A percentile compares a stretch with the other conserved stretches of the same genome.
Conservation (phyloP, 73 alveolate species). For the Diophrys appendiculata region DNA sequence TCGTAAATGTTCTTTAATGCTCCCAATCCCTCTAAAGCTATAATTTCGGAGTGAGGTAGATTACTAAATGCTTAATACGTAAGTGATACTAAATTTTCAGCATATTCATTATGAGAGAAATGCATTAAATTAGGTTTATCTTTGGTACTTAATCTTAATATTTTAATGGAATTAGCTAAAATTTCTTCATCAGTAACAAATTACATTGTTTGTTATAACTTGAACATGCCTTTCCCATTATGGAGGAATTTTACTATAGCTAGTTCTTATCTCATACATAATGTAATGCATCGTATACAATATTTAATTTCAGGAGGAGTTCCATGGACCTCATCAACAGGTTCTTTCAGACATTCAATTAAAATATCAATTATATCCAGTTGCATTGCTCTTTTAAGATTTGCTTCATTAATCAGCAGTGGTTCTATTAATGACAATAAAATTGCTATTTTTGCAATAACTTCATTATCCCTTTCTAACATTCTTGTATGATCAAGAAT, state of each 20-base stretch:
- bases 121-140: not conserved
- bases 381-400: slow-evolving; percentile 36
- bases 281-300: slow-evolving; percentile 36
- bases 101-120: not conserved
- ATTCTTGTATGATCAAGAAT: slow-evolving; percentile 28
- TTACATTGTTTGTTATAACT: not conserved
- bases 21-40: not conserved
- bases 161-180: slow-evolving; percentile 41
- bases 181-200: slow-evolving; percentile 51
- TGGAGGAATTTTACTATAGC: not conserved
- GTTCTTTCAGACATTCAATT: not conserved
- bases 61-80: not conserved
- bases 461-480: slow-evolving; percentile 39
- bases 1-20: not conserved
- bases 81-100: not conserved
- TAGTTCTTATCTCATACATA: slow-evolving; percentile 28
- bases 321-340: not conserved
- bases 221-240: not conserved
- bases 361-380: not conserved
- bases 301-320: slow-evolving; percentile 21
- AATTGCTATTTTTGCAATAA: slow-evolving; percentile 40
- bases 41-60: not conserved
- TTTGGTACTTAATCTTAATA: slow-evolving; percentile 28
- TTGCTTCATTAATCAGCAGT: slow-evolving; percentile 43
- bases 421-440: slow-evolving; percentile 42